Percentiles rank a stretch among this genome's conserved stretches.
Conservation (phyloP, 495 filamentous ascomycete species). For the Aspergillus bertholletiae region DNA sequence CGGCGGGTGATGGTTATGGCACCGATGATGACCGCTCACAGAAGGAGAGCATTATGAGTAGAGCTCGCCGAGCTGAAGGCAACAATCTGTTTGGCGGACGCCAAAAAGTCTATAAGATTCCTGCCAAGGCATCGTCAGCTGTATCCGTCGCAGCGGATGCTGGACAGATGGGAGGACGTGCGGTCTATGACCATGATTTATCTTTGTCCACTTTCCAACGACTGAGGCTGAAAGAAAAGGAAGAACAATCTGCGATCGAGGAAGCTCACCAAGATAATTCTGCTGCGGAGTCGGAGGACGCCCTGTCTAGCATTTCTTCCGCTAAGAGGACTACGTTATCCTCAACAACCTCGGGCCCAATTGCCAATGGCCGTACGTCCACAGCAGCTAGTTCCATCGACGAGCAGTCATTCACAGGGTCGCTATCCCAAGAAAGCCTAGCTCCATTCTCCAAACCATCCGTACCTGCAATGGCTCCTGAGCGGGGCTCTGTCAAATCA, state of each 20-base stretch:
- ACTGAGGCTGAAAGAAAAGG: conserved; percentile 58
- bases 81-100: conserved; percentile 94
- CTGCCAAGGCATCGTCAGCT: conserved; percentile 45
- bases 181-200: conserved; percentile 83
- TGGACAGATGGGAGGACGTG: conserved; percentile 58
- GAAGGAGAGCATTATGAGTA: conserved; percentile 74
- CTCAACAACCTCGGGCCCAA: conserved; percentile 74
- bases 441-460: conserved; percentile 12
- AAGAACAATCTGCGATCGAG: conserved; percentile 37
- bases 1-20: conserved; percentile 51
- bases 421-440: conserved; percentile 24
- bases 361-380: conserved; percentile 66
- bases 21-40: conserved; percentile 65
- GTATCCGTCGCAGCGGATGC: conserved; percentile 14
- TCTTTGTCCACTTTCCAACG: conserved; percentile 76
- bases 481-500: conserved; percentile 57
- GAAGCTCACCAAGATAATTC: conserved; percentile 22
- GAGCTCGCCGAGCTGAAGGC: conserved; percentile 80
- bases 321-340: conserved; percentile 81
- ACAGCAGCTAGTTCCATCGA: conserved; percentile 90
- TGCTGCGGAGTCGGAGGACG: conserved; percentile 48
- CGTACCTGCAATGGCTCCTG: conserved; percentile 37
- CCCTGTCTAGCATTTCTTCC: conserved; percentile 62
- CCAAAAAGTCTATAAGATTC: conserved; percentile 93
- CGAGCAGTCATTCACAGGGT: conserved; percentile 61